Conservation (phyloP, 805 yeast genomes). For the Grigorovia transvaalensis region DNA sequence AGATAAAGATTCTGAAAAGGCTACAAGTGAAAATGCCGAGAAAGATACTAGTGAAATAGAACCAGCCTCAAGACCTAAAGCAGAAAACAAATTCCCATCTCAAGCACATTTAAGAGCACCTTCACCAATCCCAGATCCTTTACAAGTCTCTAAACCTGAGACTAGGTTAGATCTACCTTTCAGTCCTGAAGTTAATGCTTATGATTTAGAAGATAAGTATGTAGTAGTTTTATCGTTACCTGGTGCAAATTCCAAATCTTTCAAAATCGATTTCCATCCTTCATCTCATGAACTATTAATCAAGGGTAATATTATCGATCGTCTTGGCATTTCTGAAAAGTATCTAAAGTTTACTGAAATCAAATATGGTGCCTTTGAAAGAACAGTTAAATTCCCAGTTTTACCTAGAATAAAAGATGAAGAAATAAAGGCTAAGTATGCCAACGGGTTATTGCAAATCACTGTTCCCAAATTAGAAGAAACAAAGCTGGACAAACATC, state of each 20-base stretch:
- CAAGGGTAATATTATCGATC: constrained; percentile 39
- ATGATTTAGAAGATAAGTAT: constrained; percentile 38
- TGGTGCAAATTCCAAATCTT: constrained; percentile 45
- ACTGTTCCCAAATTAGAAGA: constrained; percentile 36
- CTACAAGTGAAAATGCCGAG: constrained; percentile 1
- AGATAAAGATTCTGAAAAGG: background rate
- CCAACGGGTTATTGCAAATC: constrained; percentile 45
- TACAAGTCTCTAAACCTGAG: constrained; percentile 39
- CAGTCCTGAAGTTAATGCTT: constrained; percentile 51
- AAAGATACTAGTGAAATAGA: constrained; percentile 4
- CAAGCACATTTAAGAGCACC: constrained; percentile 21
- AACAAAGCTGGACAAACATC: constrained; percentile 18
- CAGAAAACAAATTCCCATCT: constrained; percentile 6
- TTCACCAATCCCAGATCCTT: constrained; percentile 30
- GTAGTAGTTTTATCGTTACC: constrained; percentile 43
- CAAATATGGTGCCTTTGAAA: constrained; percentile 46
- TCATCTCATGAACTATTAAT: constrained; percentile 42
- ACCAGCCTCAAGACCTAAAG: background rate
- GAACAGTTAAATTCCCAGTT: constrained; percentile 46
- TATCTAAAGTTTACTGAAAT: constrained; percentile 41
- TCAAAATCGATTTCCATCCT: constrained; percentile 51
- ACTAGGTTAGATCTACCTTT: constrained; percentile 35
- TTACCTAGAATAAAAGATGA: constrained; percentile 45
- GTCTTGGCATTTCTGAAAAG: constrained; percentile 30
- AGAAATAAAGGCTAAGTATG: constrained; percentile 41